A percentile compares a stretch with the other conserved stretches of the same genome.
Evolutionary conservation across 2,329 filamentous ascomycete species (phyloP).

Genomic region (Aureobasidium uvarum): DNA sequence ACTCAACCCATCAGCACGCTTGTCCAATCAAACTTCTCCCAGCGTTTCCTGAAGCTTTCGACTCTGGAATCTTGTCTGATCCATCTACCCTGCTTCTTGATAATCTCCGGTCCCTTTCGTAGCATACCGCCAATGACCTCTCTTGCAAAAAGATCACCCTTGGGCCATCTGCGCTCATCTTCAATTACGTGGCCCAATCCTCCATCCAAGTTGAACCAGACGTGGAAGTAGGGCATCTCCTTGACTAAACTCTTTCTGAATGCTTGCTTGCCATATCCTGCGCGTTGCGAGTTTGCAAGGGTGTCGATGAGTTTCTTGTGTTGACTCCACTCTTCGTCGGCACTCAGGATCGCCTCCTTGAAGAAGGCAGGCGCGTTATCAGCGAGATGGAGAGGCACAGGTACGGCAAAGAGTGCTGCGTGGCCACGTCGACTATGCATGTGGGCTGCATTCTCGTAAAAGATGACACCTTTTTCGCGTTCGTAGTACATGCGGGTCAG

Average conservation of each 20-base stretch:
- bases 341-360: constrained; percentile 82
- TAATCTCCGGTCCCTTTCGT: constrained; percentile 73
- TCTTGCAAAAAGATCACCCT: constrained; percentile 86
- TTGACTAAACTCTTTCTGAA: constrained; percentile 82
- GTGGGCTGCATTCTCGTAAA: constrained; percentile 93
- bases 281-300: constrained; percentile 55
- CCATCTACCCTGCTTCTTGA: constrained; percentile 92
- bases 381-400: constrained; percentile 86
- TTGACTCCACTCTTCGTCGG: constrained; percentile 93
- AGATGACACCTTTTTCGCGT: constrained; percentile 86
- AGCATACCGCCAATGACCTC: constrained; percentile 93
- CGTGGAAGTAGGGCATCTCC: constrained; percentile 98
- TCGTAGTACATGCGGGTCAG: constrained; percentile 92
- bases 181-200: constrained; percentile 92
- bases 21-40: constrained; percentile 93
- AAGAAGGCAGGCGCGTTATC: constrained; percentile 94
- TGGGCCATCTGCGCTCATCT: constrained; percentile 79
- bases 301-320: constrained; percentile 96
- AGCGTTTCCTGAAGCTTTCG: constrained; percentile 77
- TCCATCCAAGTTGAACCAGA: constrained; percentile 90
- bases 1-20: constrained; percentile 48
- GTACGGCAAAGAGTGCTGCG: constrained; percentile 80
- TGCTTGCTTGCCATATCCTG: constrained; percentile 72
- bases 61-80: constrained; percentile 64
- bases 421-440: constrained; percentile 71